phyloP scores from a whole-genome alignment of 306 rosid species.

The Cicer pinnatifidum region DNA sequence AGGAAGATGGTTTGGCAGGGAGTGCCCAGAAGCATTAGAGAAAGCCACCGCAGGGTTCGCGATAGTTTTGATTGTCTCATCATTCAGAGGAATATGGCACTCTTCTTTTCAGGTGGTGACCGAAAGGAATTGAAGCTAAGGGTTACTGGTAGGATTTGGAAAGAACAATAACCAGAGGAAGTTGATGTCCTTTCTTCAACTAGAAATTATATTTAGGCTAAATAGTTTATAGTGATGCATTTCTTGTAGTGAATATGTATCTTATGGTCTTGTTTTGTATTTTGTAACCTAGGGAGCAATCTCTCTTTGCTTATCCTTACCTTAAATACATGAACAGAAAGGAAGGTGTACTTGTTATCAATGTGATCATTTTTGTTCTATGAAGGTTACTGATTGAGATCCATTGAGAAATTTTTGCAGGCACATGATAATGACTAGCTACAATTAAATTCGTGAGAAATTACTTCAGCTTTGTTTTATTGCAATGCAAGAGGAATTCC shows the following conservation, averaged over 20 bases:
- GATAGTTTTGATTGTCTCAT: constrained; percentile 92
- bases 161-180: constrained; percentile 59
- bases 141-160: constrained; percentile 94
- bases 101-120: constrained; percentile 80
- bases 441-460: no score
- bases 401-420: no score
- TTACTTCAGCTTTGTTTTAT: no score
- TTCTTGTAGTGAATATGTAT: no score
- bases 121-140: constrained; percentile 82
- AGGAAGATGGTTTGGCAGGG: constrained; percentile 96
- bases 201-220: constrained; percentile 35
- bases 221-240: constrained; percentile 49
- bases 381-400: no score
- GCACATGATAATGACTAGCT: no score
- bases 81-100: constrained; percentile 90
- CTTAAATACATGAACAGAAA: no score
- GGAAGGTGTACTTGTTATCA: constrained; percentile 42
- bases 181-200: constrained; percentile 32
- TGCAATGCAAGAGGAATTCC: no score
- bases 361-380: no score
- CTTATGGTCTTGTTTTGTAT: no score
- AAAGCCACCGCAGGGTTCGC: constrained; percentile 82
- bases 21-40: constrained; percentile 86
- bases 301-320: no score
- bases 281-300: no score